Evolutionary conservation across 371 early-diverging fungal species (phyloP), one percentile per base, ranked within the genome.

Genomic region (Mucor plumbeus): DNA sequence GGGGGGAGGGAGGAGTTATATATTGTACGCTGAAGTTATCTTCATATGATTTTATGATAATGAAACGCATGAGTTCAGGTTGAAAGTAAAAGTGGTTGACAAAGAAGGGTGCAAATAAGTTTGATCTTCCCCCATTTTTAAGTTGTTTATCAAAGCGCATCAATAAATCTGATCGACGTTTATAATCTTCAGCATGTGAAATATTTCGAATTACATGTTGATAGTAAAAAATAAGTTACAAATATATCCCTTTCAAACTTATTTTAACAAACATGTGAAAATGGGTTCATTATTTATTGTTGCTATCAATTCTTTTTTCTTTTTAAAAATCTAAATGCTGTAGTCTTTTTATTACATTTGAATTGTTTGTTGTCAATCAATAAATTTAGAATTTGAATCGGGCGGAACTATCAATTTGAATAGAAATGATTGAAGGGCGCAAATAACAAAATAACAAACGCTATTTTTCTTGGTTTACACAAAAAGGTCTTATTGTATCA

Each of bases 311-410:
- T 47, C 47, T n/a, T 19, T 19, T 19, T 8, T 47, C 47, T 17
- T 17, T 26, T 3, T 26, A 26, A 26, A 26, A 3, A 26, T 26
- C 26, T 26, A 26, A 26, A 1, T 26, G 26, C 3, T 26, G 26
- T 3, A 26, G n/a, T n/a, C n/a, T 26, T n/a, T 7, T 10, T 19
- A 19, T 47, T 17, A 47, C 1, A 19, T 4, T 19, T n/a, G n/a
- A 47, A 26, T 53, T 53, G 53, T 53, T 53, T 53, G 53, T 53
- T 53, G 53, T 53, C 53, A 53, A 53, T 31, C 53, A 21, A 31
- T 31, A 13, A 13, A 31, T 14, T 13, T 50, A 26, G 11, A n/a
- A n/a, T n/a, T 48, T 50, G 53, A 50, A 53, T 53, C 53, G 53
- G 53, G 26, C 53, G 53, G 53, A 53, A 53, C 53, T 21, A 31